Evolutionary conservation across 129 eudicot species (phyloP).

Genomic region (Flaveria robusta): DNA sequence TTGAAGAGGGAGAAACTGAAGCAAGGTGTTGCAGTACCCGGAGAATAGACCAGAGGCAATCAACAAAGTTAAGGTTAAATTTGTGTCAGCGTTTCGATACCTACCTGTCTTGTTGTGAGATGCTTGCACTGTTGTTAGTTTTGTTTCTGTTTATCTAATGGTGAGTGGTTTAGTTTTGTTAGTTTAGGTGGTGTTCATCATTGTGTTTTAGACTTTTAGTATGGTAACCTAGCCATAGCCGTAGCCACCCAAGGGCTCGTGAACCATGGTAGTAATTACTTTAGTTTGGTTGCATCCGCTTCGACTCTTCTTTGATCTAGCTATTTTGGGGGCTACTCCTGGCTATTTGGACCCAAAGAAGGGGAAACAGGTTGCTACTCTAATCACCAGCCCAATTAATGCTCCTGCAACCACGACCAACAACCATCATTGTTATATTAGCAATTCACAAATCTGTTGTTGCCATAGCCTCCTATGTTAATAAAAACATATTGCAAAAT

Average conservation of each 20-base stretch:
- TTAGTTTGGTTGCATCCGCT: too few relatives aligned
- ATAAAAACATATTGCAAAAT: too few relatives aligned
- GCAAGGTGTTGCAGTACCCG: constrained; percentile 97
- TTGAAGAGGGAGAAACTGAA: constrained; percentile 95
- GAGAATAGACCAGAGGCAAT: constrained; percentile 56
- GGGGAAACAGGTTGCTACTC: too few relatives aligned
- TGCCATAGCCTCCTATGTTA: too few relatives aligned
- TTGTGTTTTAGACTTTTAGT: background rate
- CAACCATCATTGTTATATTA: too few relatives aligned
- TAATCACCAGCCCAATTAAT: too few relatives aligned
- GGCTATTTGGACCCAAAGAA: too few relatives aligned
- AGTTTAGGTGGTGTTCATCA: constrained; percentile 25
- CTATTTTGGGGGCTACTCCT: too few relatives aligned
- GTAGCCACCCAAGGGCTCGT: background rate
- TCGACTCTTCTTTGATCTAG: too few relatives aligned
- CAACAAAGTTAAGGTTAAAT: constrained; percentile 2
- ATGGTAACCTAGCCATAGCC: background rate
- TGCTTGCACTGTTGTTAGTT: constrained; percentile 33
- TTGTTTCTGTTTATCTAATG: constrained; percentile 34
- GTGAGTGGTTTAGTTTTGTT: constrained; percentile 32
- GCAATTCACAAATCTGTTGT: too few relatives aligned
- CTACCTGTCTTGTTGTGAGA: constrained; percentile 28
- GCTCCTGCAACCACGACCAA: too few relatives aligned
- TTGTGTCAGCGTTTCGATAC: constrained; percentile 26
- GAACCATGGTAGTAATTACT: constrained; percentile 32